These are phyloP conservation scores for Syzygium jambos DNA, from an alignment of 345 rosid species.

Conservation along the genomic window DNA sequence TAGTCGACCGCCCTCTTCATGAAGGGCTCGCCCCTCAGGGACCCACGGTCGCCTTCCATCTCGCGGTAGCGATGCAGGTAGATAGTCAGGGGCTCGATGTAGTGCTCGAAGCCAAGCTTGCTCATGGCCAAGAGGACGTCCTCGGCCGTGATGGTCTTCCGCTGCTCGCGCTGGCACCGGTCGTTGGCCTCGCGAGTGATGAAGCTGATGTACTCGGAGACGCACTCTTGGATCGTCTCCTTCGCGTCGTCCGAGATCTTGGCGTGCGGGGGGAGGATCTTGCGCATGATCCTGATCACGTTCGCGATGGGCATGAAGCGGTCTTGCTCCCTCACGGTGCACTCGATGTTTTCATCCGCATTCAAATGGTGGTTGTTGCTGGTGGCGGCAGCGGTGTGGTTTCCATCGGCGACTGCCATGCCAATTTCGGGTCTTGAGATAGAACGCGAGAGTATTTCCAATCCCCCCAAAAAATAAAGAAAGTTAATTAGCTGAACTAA, in stretches of 20 bases:
- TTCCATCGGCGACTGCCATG: conserved; percentile 23
- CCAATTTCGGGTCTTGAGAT: conserved; percentile 17
- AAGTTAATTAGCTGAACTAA: background rate
- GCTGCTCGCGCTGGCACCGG: conserved; percentile 91
- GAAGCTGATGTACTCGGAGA: conserved; percentile 96
- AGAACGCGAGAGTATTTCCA: background rate
- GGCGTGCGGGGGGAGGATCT: conserved; percentile 80
- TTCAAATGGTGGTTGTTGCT: conserved; percentile 1
- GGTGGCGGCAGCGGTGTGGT: background rate
- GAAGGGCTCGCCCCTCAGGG: conserved; percentile 39
- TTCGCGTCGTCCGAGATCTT: conserved; percentile 94
- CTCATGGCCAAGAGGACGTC: conserved; percentile 93
- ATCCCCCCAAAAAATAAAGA: background rate
- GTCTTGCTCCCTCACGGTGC: conserved; percentile 80
- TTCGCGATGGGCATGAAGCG: conserved; percentile 95
- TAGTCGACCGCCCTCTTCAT: conserved; percentile 44
- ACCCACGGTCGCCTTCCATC: conserved; percentile 55
- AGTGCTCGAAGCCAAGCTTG: conserved; percentile 88
- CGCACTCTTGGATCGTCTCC: conserved; percentile 95
- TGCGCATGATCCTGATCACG: conserved; percentile 88
- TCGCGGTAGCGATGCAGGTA: conserved; percentile 81
- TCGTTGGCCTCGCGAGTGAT: conserved; percentile 95
- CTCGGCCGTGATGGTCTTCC: conserved; percentile 93
- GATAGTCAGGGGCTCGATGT: conserved; percentile 65
- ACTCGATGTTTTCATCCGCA: conserved; percentile 45